Percentiles rank a stretch among this genome's conserved stretches.
Conservation (phyloP, 2,329 filamentous ascomycete species). For the Curvularia sp. region DNA sequence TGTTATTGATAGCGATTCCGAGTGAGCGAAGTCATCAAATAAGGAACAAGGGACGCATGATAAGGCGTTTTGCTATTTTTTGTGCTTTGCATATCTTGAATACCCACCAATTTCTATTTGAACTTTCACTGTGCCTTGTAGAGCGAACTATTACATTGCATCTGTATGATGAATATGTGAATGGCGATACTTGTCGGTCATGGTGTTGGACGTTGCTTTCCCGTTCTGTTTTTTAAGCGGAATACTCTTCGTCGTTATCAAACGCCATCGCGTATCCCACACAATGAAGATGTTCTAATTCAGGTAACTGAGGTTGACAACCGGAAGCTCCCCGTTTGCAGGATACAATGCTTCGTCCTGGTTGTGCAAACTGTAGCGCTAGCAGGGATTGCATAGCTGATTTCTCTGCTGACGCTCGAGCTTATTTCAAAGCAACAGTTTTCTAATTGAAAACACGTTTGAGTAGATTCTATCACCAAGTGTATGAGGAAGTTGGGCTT, state of each 20-base stretch:
- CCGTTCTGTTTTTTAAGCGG: too few species aligned
- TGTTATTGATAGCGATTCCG: conserved; percentile 55
- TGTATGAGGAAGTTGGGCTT: too few species aligned
- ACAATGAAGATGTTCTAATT: background rate
- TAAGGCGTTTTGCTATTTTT: conserved; percentile 28
- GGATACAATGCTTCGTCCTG: background rate
- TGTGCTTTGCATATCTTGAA: conserved; percentile 22
- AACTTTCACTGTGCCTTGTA: background rate
- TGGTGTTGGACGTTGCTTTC: background rate
- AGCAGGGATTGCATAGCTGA: too few species aligned
- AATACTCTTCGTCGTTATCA: background rate
- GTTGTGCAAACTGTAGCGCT: background rate
- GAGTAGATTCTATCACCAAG: too few species aligned
- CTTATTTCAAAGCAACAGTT: too few species aligned
- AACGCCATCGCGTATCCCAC: too few species aligned
- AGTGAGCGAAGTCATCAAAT: conserved; percentile 30
- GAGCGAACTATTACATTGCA: background rate
- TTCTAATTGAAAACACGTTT: too few species aligned
- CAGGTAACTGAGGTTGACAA: background rate
- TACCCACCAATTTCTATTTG: conserved; percentile 28
- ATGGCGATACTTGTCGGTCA: too few species aligned
- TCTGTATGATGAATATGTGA: too few species aligned
- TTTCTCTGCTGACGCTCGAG: too few species aligned
- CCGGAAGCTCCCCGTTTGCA: background rate
- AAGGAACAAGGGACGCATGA: conserved; percentile 18